Base-by-base conservation (phyloP, 2,329 filamentous ascomycete genomes). In the Chaetomiaceae sp. region DNA sequence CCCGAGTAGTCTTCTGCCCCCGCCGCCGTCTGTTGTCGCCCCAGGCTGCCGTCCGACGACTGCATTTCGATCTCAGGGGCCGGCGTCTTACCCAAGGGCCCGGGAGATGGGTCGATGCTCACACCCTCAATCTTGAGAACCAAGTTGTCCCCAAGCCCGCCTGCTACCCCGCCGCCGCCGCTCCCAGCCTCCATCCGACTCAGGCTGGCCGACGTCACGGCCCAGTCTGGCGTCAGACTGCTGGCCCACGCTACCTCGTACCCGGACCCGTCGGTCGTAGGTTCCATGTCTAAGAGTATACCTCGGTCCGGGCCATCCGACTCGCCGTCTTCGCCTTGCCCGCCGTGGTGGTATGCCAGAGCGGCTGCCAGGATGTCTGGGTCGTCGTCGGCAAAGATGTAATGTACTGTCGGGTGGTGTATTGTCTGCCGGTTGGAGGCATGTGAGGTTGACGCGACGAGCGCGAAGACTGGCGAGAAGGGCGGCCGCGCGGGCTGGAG, bases 351-450 rank as follows among this genome's bases (percentile, higher is more conserved):
- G 53, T 72, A 73, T 50, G 67, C 81, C 70, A 69, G 84, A 2
- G 87, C 84, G 34, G 83, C 78, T 1, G 87, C 87, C 34, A 95
- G 75, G 40, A 88, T 75, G 43, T 91, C 87, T 2, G 84, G 81
- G 66, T 96, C 91, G 70, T 97, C 94, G 69, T 97, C 91, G 62
- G 83, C 82, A 74, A 99, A 97, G 65, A 97, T 81, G 73, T 97
- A 97, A 72, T 92, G 90, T 1, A 96, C 84, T 49, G 82, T 84
- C 1, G 92, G 94, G 68, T 97, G 91, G 64, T 89, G 79, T 57
- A 89, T 88, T 42, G 88, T 62, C 22, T 66, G 58, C 14, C 52
- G 55, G 29, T 42, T 58, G 20, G 47, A 82, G 63, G 83, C 80
- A 8, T 82, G 85, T n/a, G 82, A 80, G 11, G 79, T 72, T 69